These are phyloP conservation scores for Daldinia bambusicola DNA, from an alignment of 495 filamentous ascomycete species.

Conservation along the genomic window DNA sequence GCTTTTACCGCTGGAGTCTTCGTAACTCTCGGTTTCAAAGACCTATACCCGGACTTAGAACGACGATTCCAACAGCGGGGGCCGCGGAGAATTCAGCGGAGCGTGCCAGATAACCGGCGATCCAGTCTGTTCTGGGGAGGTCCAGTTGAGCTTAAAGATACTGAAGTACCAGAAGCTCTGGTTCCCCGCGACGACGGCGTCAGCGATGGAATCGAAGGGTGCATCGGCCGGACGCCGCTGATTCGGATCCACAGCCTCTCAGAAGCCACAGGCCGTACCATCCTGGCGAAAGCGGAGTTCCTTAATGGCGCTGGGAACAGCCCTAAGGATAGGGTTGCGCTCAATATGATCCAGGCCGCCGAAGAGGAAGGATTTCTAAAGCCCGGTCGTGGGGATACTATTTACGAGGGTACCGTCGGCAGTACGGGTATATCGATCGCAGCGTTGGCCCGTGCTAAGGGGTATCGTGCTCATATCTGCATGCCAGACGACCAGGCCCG, in stretches of 20 bases:
- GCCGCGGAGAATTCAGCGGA: constrained; percentile 25
- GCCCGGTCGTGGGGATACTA: constrained; percentile 85
- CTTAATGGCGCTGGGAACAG: constrained; percentile 95
- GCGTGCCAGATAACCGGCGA: constrained; percentile 26
- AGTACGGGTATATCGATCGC: constrained; percentile 95
- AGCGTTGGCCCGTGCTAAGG: constrained; percentile 83
- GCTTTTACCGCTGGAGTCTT: constrained; percentile 80
- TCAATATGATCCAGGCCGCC: constrained; percentile 87
- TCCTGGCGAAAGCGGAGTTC: constrained; percentile 96
- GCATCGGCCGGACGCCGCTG: constrained; percentile 93
- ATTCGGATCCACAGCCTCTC: constrained; percentile 88
- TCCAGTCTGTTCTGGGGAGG: constrained; percentile 53
- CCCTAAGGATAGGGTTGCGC: constrained; percentile 93
- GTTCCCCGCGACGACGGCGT: constrained; percentile 44
- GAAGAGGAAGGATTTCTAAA: constrained; percentile 80
- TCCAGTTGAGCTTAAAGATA: constrained; percentile 65
- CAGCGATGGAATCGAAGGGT: constrained; percentile 84
- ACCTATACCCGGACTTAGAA: constrained; percentile 76
- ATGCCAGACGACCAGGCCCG: constrained; percentile 92
- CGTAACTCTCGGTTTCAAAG: constrained; percentile 77
- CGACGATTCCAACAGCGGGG: constrained; percentile 62
- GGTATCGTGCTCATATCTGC: constrained; percentile 94
- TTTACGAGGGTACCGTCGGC: constrained; percentile 98
- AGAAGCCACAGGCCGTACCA: constrained; percentile 90
- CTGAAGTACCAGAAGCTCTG: constrained; percentile 44